Percentiles rank a stretch among this genome's conserved stretches.
Conservation (phyloP, 1,284 basidiomycete genomes). For the Bjerkandera adusta region DNA sequence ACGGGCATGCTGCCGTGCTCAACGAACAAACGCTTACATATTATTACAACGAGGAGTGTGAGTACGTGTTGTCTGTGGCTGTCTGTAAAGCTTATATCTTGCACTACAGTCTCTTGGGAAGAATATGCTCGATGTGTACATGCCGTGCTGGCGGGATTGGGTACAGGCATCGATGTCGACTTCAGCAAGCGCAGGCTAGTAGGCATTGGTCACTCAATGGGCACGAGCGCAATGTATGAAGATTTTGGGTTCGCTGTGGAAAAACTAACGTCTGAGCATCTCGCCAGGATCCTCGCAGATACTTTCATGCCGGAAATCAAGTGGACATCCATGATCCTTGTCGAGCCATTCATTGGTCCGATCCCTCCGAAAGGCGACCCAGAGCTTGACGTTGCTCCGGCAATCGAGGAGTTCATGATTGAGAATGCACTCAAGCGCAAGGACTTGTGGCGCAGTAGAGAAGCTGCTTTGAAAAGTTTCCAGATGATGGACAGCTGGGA, state of each 20-base stretch:
- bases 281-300: constrained; percentile 35
- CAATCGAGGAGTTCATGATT: too few relatives aligned
- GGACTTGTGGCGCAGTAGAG: constrained; percentile 49
- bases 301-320: constrained; percentile 38
- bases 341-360: constrained; percentile 43
- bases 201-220: constrained; percentile 41
- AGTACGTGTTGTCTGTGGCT: constrained; percentile 19
- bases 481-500: constrained; percentile 54
- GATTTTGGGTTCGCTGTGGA: background rate
- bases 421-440: constrained; percentile 35
- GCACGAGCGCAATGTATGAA: constrained; percentile 35
- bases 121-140: constrained; percentile 36
- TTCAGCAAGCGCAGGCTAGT: constrained; percentile 33
- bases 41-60: constrained; percentile 43
- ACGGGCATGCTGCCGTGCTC: constrained; percentile 48
- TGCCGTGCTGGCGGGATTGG: constrained; percentile 32
- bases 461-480: constrained; percentile 44
- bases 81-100: background rate
- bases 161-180: constrained; percentile 32
- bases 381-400: constrained; percentile 8
- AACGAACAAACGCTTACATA: constrained; percentile 42
- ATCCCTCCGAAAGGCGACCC: constrained; percentile 17
- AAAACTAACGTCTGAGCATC: background rate
- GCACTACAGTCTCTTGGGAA: constrained; percentile 25
- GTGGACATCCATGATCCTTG: constrained; percentile 38